Conservation (phyloP, 208 protist genomes). For the Trichomonas vaginalis region DNA sequence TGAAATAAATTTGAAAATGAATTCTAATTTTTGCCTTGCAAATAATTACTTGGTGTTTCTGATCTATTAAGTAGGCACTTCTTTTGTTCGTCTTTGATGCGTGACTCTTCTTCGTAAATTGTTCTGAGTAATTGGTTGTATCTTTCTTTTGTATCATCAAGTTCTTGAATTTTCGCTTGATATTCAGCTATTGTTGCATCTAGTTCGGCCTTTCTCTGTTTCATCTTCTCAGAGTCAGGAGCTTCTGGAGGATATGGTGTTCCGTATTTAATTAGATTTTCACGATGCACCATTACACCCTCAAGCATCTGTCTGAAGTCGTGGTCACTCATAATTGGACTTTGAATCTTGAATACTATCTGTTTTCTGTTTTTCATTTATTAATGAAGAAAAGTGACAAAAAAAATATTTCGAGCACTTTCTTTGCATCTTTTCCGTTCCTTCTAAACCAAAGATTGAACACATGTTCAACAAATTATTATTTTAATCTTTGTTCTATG, state of each 20-base stretch:
- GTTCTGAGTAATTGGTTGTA: neutral
- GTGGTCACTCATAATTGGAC: neutral
- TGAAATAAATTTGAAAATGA: too few relatives aligned
- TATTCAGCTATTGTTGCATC: neutral
- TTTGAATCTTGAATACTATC: neutral
- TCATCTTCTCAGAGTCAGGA: neutral
- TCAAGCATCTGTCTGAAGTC: constrained; percentile 13
- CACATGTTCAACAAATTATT: too few relatives aligned
- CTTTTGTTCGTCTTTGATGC: neutral
- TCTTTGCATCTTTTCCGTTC: too few relatives aligned
- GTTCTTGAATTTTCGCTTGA: neutral
- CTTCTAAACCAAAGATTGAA: too few relatives aligned
- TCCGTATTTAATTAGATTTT: neutral
- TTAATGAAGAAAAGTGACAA: too few relatives aligned
- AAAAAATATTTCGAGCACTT: too few relatives aligned
- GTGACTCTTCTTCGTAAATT: neutral
- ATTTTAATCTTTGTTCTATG: too few relatives aligned
- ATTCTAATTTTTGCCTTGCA: neutral
- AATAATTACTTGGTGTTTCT: neutral
- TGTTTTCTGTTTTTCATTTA: constrained; percentile 10
- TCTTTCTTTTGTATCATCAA: constrained; percentile 3
- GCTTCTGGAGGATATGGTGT: neutral
- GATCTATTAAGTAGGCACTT: neutral
- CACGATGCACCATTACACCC: neutral
- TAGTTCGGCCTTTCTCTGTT: neutral